Evolutionary conservation across 1,284 basidiomycete species (phyloP).

Genomic region (Stygiomarasmius scandens): DNA sequence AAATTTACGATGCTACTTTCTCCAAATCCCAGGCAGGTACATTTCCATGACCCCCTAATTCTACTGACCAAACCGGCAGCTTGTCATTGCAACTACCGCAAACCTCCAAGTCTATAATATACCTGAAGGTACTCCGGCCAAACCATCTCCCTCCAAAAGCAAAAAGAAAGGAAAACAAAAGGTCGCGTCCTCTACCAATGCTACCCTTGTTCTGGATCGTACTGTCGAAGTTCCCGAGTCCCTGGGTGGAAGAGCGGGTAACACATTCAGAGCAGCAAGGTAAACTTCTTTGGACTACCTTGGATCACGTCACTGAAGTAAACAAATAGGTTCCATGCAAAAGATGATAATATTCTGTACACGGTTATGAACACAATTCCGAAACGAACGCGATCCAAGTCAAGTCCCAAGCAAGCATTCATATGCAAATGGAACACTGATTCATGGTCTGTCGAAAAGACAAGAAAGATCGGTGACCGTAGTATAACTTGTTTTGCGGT

Average conservation of each 20-base stretch:
- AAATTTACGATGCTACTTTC: slow-evolving; percentile 79
- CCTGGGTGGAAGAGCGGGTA: slow-evolving; percentile 47
- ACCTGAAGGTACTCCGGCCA: slow-evolving; percentile 17
- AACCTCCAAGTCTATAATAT: slow-evolving; percentile 59
- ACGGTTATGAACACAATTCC: slow-evolving; percentile 76
- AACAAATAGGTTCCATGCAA: slow-evolving; percentile 60
- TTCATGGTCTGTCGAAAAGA: slow-evolving; percentile 59
- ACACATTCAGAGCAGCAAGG: slow-evolving; percentile 79
- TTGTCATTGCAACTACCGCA: slow-evolving; percentile 66
- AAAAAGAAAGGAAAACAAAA: slow-evolving; percentile 47
- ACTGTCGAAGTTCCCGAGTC: slow-evolving; percentile 58
- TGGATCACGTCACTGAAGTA: slow-evolving; percentile 18
- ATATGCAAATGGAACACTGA: slow-evolving; percentile 67
- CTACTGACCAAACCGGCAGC: slow-evolving; percentile 35
- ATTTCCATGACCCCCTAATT: not conserved
- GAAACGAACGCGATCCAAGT: slow-evolving; percentile 52
- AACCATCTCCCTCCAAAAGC: slow-evolving; percentile 39
- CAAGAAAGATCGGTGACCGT: slow-evolving; percentile 71
- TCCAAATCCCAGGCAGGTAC: slow-evolving; percentile 51
- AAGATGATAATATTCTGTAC: slow-evolving; percentile 58
- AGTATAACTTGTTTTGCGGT: slow-evolving; percentile 87
- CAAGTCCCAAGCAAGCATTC: slow-evolving; percentile 58
- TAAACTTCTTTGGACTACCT: slow-evolving; percentile 31
- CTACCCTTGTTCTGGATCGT: slow-evolving; percentile 47
- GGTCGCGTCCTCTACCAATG: slow-evolving; percentile 22